Base-by-base conservation (phyloP, 2,329 filamentous ascomycete species). In the Lasiodiplodia theobromae region DNA sequence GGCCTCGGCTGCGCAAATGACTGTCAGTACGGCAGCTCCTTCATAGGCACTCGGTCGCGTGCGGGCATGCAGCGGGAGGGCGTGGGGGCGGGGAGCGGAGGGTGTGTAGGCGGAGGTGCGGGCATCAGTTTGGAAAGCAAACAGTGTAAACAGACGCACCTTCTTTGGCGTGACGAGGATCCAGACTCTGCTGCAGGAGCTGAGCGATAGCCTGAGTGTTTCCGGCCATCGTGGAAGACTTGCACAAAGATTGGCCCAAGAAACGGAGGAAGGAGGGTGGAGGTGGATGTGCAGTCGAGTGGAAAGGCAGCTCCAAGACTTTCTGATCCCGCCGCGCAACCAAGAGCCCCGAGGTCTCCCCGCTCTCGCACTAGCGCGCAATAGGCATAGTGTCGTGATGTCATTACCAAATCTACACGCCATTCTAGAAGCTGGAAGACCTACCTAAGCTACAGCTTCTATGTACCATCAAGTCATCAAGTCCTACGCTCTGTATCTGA, bases 181-280 rank as follows among this genome's bases (percentile, higher is more conserved):
- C 93, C 76, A 98, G 87, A 75, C 94, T 98, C 75, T 93, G 93
- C 81, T 96, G 88, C 72, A 99, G 89, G 80, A 98, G 87, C 86
- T 93, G 89, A 71, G 93, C 91, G 80, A 97, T 83, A 72, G 83
- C 81, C 78, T 86, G 82, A 72, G 90, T 82, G 79, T 88, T 85
- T 72, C 85, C 82, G 74, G 88, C 86, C 88, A 91, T 92, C 75
- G 53, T 71, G 57, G 53, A 31, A 58, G 54, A 31, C 49, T 63
- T 44, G 56, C 49, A 49, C 56, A 63, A 37, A 44, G 49, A 68
- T 44, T 67, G 65, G 37, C 54, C 53, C 16, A 44, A 47, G 47
- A 10, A 68, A 18, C n/a, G n/a, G 44, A 53, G 25, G 47, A 58
- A 31, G 28, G 37, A 47, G 34, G 23, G 54, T 8, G 44, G 47